Base-by-base conservation (phyloP, 306 rosid genomes). In the Herpetospermum pedunculosum region DNA sequence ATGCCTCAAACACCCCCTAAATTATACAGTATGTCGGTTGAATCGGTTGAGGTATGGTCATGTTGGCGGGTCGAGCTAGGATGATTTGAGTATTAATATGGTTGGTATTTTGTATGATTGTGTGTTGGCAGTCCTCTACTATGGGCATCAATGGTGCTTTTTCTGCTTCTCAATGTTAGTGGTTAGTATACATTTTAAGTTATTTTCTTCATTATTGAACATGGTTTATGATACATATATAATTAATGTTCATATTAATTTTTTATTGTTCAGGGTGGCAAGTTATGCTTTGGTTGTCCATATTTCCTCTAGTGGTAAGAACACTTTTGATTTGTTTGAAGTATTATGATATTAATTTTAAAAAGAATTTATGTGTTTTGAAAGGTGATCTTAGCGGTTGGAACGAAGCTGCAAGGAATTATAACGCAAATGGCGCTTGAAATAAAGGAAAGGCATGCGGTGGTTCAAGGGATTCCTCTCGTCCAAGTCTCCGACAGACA, bases 391-490 rank as follows among this genome's bases (percentile, higher is more conserved):
- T 82, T 94, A 34, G 89, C 96, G 32, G 97, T 91, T 75, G 99
- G 99, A 78, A 81, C 97, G 75, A 91, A 94, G 86, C 89, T 94
- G 72, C 99, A 94, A 83, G 96, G 80, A 60, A 91, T 91, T 77
- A 94, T 94, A 86, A 79, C 92, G 2, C 75, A 86, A 62, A 94
- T 94, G 99, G 97, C 97, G 8, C 81, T 94, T 58, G 99, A 94
- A 77, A 91, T 94, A 74, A 76, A 88, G 79, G 92, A 94, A 81
- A 84, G 95, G 47, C 97, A 94, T 75, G 92, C 92, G 2, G 97
- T 94, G 50, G 99, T 94, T 72, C 97, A 94, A 77, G 99, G 99
- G 70, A 94, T 94, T 52, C 99, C 99, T 59, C 90, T 94, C 6
- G 99, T 94, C 68, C 97, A 94, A 87, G 97, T 94, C 76, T 83